Base-by-base conservation (phyloP, 2,329 filamentous ascomycete genomes). In the Alternaria consortialis region DNA sequence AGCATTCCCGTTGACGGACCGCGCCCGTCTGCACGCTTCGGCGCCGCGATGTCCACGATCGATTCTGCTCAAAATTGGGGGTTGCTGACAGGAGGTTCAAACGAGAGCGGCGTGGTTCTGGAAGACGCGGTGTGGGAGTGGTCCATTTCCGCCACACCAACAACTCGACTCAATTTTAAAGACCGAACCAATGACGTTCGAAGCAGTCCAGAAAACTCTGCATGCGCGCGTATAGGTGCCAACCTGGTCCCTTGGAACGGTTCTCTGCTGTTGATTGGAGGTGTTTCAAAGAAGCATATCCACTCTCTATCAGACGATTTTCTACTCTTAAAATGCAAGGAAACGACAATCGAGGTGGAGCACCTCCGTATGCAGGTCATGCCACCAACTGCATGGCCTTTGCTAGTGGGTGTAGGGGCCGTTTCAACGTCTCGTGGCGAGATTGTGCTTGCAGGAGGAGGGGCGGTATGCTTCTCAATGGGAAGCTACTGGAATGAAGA, bases 391-490 rank as follows among this genome's bases (percentile, higher is more conserved):
- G 80, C 81, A 20, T 81, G 88, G 55, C 92, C 92, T 12, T 82
- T 97, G 6, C 83, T 97, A 51, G 83, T 93, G 52, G 93, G 94
- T 2, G 85, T 88, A 56, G 88, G 88, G 5, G 81, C 85, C 7
- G 77, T 85, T 13, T 73, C 80, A 29, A 79, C 84, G 1, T 79
- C 80, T 29, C 70, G 81, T 42, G 79, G 83, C 31, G 79, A 84
- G 17, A 70, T 93, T 3, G 71, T 92, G 9, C 80, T 96, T 7
- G 77, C 91, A 48, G 93, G 93, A 1, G 94, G 94, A 15, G 94
- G 93, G 37, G 92, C 91, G 15, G 92, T 93, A 0, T 97, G 93
- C 76, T 97, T 97, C 81, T 93, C 92, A 0, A 97, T 97, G 85
- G 93, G 93, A 1, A 91, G 91, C 7, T 93, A 87, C 71, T 96